Evolutionary conservation across 164 flowering plant species (phyloP), one percentile per base, ranked within the genome.

Genomic region (Pachysandra terminalis): DNA sequence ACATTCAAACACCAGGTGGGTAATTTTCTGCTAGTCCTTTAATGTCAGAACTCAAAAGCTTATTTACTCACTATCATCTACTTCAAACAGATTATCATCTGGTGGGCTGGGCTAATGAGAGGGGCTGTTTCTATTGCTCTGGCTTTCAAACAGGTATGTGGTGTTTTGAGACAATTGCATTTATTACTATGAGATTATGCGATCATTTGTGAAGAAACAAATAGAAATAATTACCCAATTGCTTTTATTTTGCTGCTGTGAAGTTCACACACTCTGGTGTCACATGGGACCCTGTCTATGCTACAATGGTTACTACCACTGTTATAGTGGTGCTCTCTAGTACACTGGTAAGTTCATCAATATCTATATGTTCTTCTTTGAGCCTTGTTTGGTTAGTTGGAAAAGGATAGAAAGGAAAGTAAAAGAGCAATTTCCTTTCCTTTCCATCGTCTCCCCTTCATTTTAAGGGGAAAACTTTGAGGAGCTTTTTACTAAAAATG

Each of bases 21-120:
- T 37, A 32, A n/a, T n/a, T 71, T 45, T 17, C 9, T 41, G 1
- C 27, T 53, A 55, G 17, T 19, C 19, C 19, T 21, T 55, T 48
- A 3, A 26, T 40, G 3, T 61, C 37, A 32, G 25, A 13, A 35
- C 12, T 53, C 2, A 25, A 23, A n/a, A 21, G 37, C 21, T 35
- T 59, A n/a, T 40, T 67, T 17, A 22, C 55, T 32, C 37, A 32
- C n/a, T 35, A 45, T 13, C 35, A 21, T 26, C 41, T 8, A 32
- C 22, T 51, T 58, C 67, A 22, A 59, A 10, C 65, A 93, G 96
- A 56, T 86, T 37, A 71, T 94, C 53, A 83, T 94, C 37, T 94
- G 98, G 97, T 94, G 96, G 97, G 97, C 97, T 54, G 97, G 98
- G 35, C 88, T 91, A 5, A 94, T 90, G 91, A 85, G 98, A 78